These are phyloP conservation scores for Linderniella brevidens DNA, from an alignment of 257 asterid genomes.

Conservation along the genomic window DNA sequence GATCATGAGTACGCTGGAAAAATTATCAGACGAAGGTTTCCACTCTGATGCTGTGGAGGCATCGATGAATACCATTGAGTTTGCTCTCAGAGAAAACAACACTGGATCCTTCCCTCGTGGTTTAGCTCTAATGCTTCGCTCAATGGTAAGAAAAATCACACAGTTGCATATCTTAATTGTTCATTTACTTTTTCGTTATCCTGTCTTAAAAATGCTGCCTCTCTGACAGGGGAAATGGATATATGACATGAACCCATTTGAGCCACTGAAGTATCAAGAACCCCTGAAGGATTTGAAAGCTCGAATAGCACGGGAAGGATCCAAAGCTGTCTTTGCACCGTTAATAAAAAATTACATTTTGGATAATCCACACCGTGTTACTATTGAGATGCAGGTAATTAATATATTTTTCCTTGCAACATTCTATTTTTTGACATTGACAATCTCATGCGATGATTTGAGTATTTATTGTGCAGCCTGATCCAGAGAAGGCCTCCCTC, in stretches of 20 bases:
- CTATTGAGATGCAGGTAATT: conserved; percentile 92
- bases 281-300: conserved; percentile 75
- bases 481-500: conserved; percentile 76
- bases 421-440: conserved; percentile 9
- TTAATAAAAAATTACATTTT: conserved; percentile 65
- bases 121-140: conserved; percentile 87
- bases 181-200: conserved; percentile 2
- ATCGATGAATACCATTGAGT: conserved; percentile 95
- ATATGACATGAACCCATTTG: conserved; percentile 90
- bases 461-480: conserved; percentile 50
- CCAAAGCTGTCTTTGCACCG: conserved; percentile 91
- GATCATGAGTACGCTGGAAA: conserved; percentile 38
- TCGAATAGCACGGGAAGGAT: conserved; percentile 82
- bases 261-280: conserved; percentile 80
- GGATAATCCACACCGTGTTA: conserved; percentile 66
- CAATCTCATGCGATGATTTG: conserved; percentile 11
- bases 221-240: conserved; percentile 82
- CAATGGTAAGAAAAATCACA: conserved; percentile 41
- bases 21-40: conserved; percentile 81
- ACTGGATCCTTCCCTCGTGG: conserved; percentile 99
- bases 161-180: conserved; percentile 8
- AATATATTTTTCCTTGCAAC: conserved; percentile 9
- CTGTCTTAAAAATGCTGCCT: conserved; percentile 6
- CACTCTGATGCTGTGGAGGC: conserved; percentile 92
- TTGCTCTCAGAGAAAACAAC: conserved; percentile 92